phyloP scores from a whole-genome alignment of 1,284 basidiomycete species.

The Boletus smithii region DNA sequence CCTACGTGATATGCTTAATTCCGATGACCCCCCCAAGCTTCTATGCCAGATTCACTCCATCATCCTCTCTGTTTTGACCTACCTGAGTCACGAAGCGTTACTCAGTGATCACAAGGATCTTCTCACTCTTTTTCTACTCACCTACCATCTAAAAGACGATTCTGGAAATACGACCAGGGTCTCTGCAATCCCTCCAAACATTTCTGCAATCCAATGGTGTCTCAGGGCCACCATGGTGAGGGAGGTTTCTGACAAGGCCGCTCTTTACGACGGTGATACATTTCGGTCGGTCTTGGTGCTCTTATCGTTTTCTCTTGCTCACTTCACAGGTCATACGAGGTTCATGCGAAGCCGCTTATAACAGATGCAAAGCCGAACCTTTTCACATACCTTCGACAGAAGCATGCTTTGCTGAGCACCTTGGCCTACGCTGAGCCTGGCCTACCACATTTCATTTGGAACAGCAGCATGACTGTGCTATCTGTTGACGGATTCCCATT shows the following conservation, averaged over 20 bases:
- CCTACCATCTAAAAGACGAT: slow-evolving; percentile 5
- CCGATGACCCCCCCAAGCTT: too few species aligned
- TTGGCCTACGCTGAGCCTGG: slow-evolving; percentile 2
- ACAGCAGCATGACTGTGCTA: background rate
- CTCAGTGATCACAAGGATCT: slow-evolving; percentile 1
- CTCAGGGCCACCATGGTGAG: too few species aligned
- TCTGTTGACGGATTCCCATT: slow-evolving; percentile 1
- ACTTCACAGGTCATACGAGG: background rate
- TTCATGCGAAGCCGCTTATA: background rate
- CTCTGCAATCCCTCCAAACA: background rate
- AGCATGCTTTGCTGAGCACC: background rate
- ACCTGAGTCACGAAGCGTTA: background rate
- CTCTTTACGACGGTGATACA: too few species aligned
- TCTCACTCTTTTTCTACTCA: background rate
- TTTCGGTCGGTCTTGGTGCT: too few species aligned
- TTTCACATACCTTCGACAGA: slow-evolving; percentile 6
- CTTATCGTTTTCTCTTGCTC: too few species aligned
- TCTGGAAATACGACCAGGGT: background rate
- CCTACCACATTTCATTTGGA: slow-evolving; percentile 9
- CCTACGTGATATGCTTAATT: too few species aligned
- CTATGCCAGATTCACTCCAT: background rate
- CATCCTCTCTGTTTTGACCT: background rate
- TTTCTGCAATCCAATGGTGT: too few species aligned
- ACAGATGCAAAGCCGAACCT: background rate
- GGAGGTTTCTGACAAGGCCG: too few species aligned